Evolutionary conservation across 176 grass and related monocot genomes (phyloP).

Genomic region (Leersia perrieri): DNA sequence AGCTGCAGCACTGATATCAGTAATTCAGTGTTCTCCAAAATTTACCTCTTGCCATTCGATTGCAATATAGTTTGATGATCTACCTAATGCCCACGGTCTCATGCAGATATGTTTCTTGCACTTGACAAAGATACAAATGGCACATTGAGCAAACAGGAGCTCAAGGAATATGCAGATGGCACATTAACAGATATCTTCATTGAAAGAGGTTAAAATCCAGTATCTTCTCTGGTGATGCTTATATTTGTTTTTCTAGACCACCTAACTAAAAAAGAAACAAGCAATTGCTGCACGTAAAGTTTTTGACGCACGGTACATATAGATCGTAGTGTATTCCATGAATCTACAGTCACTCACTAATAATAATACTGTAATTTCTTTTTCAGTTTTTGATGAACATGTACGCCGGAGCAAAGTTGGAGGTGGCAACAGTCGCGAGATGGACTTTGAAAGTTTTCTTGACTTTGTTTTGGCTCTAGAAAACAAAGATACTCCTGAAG

Average conservation of each 20-base stretch:
- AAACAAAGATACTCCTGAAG: conserved; percentile 98
- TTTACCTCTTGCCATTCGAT: neutral
- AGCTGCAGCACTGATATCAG: neutral
- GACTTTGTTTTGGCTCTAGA: conserved; percentile 98
- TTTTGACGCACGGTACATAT: neutral
- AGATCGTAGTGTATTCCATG: neutral
- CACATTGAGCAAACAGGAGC: conserved; percentile 92
- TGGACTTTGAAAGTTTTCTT: conserved; percentile 99
- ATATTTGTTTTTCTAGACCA: neutral
- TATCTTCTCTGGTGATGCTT: neutral
- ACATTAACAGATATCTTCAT: conserved; percentile 96
- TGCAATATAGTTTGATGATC: neutral
- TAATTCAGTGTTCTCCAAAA: neutral
- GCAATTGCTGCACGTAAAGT: neutral
- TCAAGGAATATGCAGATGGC: conserved; percentile 99
- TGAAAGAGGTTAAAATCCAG: conserved; percentile 70
- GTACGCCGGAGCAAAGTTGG: conserved; percentile 87
- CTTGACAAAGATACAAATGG: conserved; percentile 97
- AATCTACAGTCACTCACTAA: conserved; percentile 10
- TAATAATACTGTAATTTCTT: neutral
- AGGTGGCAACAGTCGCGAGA: conserved; percentile 83
- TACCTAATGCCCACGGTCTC: conserved; percentile 11
- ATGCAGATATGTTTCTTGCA: conserved; percentile 96
- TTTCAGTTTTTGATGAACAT: conserved; percentile 97
- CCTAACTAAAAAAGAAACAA: conserved; percentile 2